Base-by-base conservation (phyloP, 495 filamentous ascomycete genomes). In the Penicillium fimorum region DNA sequence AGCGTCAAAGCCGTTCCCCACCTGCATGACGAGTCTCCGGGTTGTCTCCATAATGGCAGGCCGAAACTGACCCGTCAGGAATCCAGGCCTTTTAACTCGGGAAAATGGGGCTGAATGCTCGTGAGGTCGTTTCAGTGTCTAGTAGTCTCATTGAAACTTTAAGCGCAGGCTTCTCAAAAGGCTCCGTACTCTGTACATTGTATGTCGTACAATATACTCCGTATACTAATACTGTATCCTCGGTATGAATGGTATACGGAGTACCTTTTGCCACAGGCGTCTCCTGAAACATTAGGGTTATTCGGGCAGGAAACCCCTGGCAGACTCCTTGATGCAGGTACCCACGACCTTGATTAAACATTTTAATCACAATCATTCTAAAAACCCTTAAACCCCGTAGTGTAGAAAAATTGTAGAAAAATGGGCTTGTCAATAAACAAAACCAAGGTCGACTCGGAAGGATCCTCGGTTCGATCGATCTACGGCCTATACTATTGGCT, bases 1-100 rank as follows among this genome's bases (percentile, higher is more conserved):
- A 38, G 30, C 22, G 20, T 37, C 20, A 0, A 27, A 54, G 52
- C 52, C 42, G 13, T 38, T 37, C 52, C 7, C 52, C 52, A 54
- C 52, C 8, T 20, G 25, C 20, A 46, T 54, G 52, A 54, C 52
- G 52, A 54, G 42, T 54, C 50, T 44, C 7, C 17, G 13, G 35
- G 9, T 17, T 17, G 35, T 38, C 43, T 30, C 30, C 50, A 30
- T 53, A 37, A 17, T 41, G 40, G 17, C 18, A 35, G 32, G 17
- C 50, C 29, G 40, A 40, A 41, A 37, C 11, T 35, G 20, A 18
- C 29, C 29, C 51, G 22, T 49, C 50, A 9, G 42, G 10, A 33
- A 42, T 45, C 50, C 41, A 53, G 50, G 29, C 50, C 50, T 52
- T 42, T 11, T 2, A 18, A 9, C 43, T 45, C n/a, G 27, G 37